Evolutionary conservation across 2,329 filamentous ascomycete genomes (phyloP), one percentile per base, ranked within the genome.

Genomic region (Alternaria rosae): DNA sequence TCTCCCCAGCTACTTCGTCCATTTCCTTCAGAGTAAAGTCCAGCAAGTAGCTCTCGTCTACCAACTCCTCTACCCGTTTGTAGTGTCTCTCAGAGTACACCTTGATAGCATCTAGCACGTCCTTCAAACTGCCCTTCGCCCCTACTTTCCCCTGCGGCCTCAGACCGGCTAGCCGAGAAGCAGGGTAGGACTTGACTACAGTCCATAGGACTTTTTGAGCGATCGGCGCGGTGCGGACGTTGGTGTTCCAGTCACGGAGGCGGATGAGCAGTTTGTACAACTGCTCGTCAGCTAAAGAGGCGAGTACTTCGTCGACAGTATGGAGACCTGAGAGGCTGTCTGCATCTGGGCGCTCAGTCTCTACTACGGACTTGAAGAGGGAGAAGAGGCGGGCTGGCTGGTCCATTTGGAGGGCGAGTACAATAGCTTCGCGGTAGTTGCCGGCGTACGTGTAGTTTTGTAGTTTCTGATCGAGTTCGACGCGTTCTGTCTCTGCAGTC

Each of bases 201-300:
- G 91, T 88, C 83, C 89, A 91, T 8, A 99, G 82, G 13, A 99
- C 90, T 32, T 90, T 88, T 80, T 99, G 95, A 1, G 95, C 92
- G 1, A 98, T 89, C 6, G 89, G 87, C 1, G 93, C 90, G 4
- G 93, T 97, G 64, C 92, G 87, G 0, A 93, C 93, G 71, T 98
- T 98, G 5, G 95, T 97, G 77, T 99, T 99, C 95, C 95, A 99
- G 81, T 99, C 95, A 47, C 96, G 87, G 45, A 97, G 81, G 61
- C 95, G 86, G 38, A 94, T 84, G 1, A 99, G 86, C 13, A 99
- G 86, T 7, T 88, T 84, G 80, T 92, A 96, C 13, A 99, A 86
- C 77, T 98, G 94, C 70, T 94, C 91, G 70, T 95, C 90, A 5
- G 90, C 91, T 6, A 99, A 85, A 12, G 83, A 87, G n/a, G 85